phyloP scores from a whole-genome alignment of 2,329 filamentous ascomycete genomes.

The Fusarium subglutinans region DNA sequence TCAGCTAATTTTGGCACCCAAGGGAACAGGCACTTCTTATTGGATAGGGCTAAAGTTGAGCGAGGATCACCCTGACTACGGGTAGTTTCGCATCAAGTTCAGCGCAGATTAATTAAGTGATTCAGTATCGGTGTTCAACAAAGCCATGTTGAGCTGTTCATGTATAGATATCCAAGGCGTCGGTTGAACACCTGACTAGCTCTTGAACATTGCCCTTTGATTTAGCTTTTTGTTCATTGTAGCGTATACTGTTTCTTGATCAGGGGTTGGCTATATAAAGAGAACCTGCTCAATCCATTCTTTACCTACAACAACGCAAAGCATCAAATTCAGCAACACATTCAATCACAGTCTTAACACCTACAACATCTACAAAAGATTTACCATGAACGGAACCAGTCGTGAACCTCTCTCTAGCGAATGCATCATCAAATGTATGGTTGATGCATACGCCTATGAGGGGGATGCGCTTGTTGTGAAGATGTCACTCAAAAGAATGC shows the following conservation, averaged over 20 bases:
- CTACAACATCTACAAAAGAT: neutral
- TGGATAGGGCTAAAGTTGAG: neutral
- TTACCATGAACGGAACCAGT: neutral
- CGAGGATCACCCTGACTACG: neutral
- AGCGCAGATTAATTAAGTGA: too few species aligned
- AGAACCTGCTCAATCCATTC: neutral
- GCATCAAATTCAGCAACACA: neutral
- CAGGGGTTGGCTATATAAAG: neutral
- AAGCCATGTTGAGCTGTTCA: too few species aligned
- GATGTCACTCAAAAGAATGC: too few species aligned
- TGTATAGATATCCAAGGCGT: fast-evolving
- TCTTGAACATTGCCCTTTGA: neutral
- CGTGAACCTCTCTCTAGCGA: neutral
- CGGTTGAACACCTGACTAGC: neutral
- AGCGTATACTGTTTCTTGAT: neutral
- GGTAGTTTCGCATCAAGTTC: neutral
- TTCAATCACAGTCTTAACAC: neutral
- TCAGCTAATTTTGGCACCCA: neutral
- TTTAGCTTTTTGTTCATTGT: fast-evolving
- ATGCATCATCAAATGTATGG: neutral
- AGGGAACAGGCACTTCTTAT: neutral
- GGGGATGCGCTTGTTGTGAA: neutral
- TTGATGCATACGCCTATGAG: neutral
- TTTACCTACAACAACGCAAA: neutral
- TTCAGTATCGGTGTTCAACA: too few species aligned